These are phyloP conservation scores for Heritiera littoralis DNA, from an alignment of 345 rosid genomes.

Conservation along the genomic window DNA sequence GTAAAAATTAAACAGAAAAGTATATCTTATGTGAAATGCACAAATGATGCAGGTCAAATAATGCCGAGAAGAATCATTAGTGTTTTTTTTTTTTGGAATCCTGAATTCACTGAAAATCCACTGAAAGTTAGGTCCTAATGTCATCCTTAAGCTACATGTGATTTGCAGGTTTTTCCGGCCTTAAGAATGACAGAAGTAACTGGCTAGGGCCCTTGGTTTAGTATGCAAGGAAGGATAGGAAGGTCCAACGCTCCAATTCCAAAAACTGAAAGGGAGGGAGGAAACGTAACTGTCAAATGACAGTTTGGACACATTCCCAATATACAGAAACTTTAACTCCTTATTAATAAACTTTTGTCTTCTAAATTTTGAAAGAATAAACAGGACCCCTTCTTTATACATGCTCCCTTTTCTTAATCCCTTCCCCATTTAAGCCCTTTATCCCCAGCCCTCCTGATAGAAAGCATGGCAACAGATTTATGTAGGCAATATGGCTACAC, in stretches of 20 bases:
- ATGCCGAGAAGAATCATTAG: background rate
- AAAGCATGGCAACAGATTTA: slow-evolving; percentile 10
- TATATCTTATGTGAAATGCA: background rate
- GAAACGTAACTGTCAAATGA: background rate
- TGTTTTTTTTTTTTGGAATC: background rate
- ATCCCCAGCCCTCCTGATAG: background rate
- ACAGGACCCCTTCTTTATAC: background rate
- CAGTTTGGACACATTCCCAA: slow-evolving; percentile 10
- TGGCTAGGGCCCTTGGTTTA: background rate
- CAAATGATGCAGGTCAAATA: background rate
- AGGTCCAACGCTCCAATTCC: background rate
- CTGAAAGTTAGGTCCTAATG: background rate
- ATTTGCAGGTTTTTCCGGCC: slow-evolving; percentile 9
- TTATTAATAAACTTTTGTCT: background rate
- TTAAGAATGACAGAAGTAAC: background rate
- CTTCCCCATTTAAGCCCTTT: background rate
- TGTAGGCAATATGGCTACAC: slow-evolving; percentile 25
- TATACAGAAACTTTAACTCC: background rate
- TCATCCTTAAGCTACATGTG: background rate
- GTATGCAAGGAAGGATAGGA: background rate
- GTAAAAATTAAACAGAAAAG: background rate
- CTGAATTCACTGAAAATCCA: slow-evolving; percentile 5
- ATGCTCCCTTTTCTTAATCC: background rate
- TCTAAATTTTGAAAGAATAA: background rate
- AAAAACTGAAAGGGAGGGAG: background rate